Conservation (phyloP, 1,284 basidiomycete species). For the Kwoniella shivajii region DNA sequence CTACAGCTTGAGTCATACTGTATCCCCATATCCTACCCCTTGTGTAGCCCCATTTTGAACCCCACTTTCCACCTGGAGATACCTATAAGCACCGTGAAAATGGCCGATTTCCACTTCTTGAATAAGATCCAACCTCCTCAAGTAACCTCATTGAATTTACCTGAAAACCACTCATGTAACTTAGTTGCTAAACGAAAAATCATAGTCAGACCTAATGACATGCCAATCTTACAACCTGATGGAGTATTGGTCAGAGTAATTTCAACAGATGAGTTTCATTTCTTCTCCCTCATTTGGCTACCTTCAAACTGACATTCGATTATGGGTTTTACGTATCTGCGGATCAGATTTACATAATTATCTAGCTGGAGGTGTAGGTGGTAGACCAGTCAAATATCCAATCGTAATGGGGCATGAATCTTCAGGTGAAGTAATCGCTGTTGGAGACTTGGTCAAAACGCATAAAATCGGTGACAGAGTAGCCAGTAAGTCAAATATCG, state of each 20-base stretch:
- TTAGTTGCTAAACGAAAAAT: constrained; percentile 46
- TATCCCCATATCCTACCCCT: too few species aligned
- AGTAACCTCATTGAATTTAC: constrained; percentile 38
- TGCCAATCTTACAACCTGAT: constrained; percentile 50
- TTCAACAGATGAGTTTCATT: constrained; percentile 35
- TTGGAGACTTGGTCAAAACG: constrained; percentile 48
- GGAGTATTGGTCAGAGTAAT: constrained; percentile 50
- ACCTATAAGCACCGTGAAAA: constrained; percentile 13
- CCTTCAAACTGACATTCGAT: too few species aligned
- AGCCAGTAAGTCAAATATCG: constrained; percentile 44
- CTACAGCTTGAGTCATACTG: too few species aligned
- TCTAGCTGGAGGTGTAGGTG: constrained; percentile 47
- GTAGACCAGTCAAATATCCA: constrained; percentile 48
- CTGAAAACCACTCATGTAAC: constrained; percentile 41
- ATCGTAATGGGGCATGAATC: constrained; percentile 54
- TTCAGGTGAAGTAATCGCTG: constrained; percentile 50
- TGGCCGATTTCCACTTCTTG: constrained; percentile 44
- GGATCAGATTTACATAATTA: constrained; percentile 51
- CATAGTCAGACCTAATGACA: constrained; percentile 32
- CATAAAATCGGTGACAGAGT: constrained; percentile 57
- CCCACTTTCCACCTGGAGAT: too few species aligned
- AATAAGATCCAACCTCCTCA: constrained; percentile 42
- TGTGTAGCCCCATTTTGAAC: too few species aligned
- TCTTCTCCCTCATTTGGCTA: background rate
- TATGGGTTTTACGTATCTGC: constrained; percentile 39